Base-by-base conservation (phyloP, 495 filamentous ascomycete species). In the Gamarada debralockiae region DNA sequence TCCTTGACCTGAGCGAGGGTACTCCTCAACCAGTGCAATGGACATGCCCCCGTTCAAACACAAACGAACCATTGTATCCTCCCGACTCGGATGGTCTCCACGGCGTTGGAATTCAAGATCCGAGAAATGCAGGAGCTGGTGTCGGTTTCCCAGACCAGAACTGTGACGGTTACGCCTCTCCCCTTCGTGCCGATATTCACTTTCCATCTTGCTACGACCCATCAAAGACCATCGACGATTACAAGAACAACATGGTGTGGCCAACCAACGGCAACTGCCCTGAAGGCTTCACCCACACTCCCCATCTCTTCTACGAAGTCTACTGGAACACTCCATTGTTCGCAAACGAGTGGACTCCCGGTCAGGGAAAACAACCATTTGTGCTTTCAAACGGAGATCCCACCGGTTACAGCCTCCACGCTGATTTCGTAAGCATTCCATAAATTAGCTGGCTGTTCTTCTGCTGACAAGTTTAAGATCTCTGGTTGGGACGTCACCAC, bases 191-290 rank as follows among this genome's bases (percentile, higher is more conserved):
- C 34, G 90, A 96, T 64, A 66, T 96, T 47, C 84, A 89, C 79
- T 96, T 96, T 72, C 91, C 91, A 9, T 89, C 86, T 0, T 96
- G 91, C 79, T 95, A 89, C 87, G 86, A 95, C 63, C 54, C 54
- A 2, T 87, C 89, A 25, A 76, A 82, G 48, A 78, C 88, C 8
- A 72, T 84, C 31, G 74, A 79, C 41, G 68, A 77, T 57, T 78
- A 86, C 64, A 74, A 76, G 65, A 70, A 71, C 13, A 84, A 86
- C 59, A 72, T 86, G 50, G 61, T 70, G 0, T 86, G 79, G 52
- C 82, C 83, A 1, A 67, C 56, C 44, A 62, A 57, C 10, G 25
- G 51, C 3, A 71, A 72, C 14, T 84, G 86, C 62, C 82, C 83
- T 0, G 62, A 71, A 3, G 79, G 79, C 17, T 69, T 84, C 3